Evolutionary conservation across 768 basidiomycete species (phyloP), one percentile per base, ranked within the genome.

Genomic region (Lactifluus piperatus): DNA sequence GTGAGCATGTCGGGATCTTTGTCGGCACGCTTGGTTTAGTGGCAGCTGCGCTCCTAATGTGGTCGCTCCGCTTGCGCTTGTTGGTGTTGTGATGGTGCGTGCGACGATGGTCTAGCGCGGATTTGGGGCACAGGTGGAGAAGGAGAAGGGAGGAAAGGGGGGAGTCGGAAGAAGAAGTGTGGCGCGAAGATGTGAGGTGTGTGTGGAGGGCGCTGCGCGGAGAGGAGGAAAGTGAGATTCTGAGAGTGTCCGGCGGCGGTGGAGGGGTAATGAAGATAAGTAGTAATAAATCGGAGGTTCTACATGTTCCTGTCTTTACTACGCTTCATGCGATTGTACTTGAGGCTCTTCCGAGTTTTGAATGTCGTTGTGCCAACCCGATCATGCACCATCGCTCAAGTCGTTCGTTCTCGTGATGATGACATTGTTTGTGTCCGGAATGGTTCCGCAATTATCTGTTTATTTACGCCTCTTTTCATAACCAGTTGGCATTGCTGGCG

Each of bases 201-300:
- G 62, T 49, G 54, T 63, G 62, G 62, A 53, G 47, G 8, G 62
- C 56, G 10, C 30, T 60, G 44, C 36, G 62, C 9, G 62, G 62
- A 10, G 56, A 60, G 48, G 62, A 63, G 26, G 62, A 63, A 30
- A 22, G 4, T 16, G 60, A 62, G 7, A 46, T 60, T 6, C 16
- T 51, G 48, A 36, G 49, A 51, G 53, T 43, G 22, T 55, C n/a
- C n/a, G n/a, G 58, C 30, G 49, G 22, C n/a, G 29, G 37, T 1
- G 43, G 13, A 27, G 41, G 26, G 24, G 16, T 24, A 14, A 14
- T 51, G 48, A 60, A 56, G 58, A 54, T 8, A 48, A 55, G 29
- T 54, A 32, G 30, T n/a, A n/a, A n/a, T n/a, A n/a, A n/a, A n/a
- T n/a, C n/a, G n/a, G n/a, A n/a, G n/a, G n/a, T n/a, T n/a, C n/a